These are phyloP conservation scores for Geranomyces michiganensis DNA, from an alignment of 192 early-diverging fungal genomes.

Conservation along the genomic window DNA sequence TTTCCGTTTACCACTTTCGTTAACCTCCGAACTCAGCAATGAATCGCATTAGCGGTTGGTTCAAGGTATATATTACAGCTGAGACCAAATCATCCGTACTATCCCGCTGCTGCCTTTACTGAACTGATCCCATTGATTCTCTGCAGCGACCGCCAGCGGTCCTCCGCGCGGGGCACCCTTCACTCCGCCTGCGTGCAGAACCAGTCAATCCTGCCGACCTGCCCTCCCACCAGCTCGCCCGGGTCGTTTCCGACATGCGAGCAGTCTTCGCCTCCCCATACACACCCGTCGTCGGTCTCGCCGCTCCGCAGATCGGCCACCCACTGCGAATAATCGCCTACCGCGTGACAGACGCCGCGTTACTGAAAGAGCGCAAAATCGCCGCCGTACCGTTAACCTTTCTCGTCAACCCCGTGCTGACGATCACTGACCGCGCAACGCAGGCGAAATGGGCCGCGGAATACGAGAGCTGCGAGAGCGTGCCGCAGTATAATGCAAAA, in stretches of 20 bases:
- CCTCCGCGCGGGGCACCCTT: conserved; percentile 39
- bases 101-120: no score
- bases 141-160: conserved; percentile 14
- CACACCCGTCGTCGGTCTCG: conserved; percentile 45
- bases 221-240: conserved; percentile 14
- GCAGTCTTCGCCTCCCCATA: conserved; percentile 43
- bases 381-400: conserved; percentile 45
- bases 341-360: conserved; percentile 32
- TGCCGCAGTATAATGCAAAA: conserved; percentile 50
- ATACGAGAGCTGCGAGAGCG: conserved; percentile 54
- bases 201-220: conserved; percentile 28
- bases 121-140: background rate
- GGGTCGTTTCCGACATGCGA: conserved; percentile 33
- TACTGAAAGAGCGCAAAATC: conserved; percentile 31
- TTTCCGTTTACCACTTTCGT: no score
- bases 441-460: conserved; percentile 31
- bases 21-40: no score
- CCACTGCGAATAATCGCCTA: conserved; percentile 50
- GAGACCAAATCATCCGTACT: no score
- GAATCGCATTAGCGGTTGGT: no score
- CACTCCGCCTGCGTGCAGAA: conserved; percentile 33
- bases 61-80: no score
- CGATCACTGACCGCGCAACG: background rate
- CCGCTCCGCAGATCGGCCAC: conserved; percentile 55
- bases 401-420: conserved; percentile 51